These are phyloP conservation scores for Pythium pectinolyticum DNA, from an alignment of 352 stramenopile genomes.

Conservation along the genomic window DNA sequence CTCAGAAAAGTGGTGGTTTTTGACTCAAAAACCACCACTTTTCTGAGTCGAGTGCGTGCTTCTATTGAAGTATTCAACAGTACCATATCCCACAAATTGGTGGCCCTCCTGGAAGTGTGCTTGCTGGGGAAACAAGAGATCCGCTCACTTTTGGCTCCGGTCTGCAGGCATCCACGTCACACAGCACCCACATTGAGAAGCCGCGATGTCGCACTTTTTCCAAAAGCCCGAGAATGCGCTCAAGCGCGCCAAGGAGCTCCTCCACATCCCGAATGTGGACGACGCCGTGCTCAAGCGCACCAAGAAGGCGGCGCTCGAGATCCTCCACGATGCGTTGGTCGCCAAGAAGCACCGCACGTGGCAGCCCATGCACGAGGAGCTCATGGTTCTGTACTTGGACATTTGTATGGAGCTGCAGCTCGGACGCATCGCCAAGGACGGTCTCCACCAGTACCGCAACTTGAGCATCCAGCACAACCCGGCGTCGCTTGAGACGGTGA, in stretches of 20 bases:
- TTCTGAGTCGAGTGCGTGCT: no score
- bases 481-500: conserved; percentile 94
- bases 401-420: conserved; percentile 96
- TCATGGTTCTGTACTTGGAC: conserved; percentile 97
- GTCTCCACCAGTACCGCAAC: conserved; percentile 98
- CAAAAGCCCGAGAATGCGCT: conserved; percentile 92
- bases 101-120: no score
- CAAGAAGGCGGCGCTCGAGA: conserved; percentile 82
- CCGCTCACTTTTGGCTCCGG: no score
- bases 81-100: no score
- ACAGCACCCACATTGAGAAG: no score
- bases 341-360: conserved; percentile 96
- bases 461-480: conserved; percentile 93
- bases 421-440: conserved; percentile 95
- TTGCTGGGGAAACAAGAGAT: no score
- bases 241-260: conserved; percentile 88
- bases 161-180: no score
- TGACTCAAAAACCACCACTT: no score
- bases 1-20: no score
- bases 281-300: conserved; percentile 68
- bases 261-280: conserved; percentile 76
- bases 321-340: conserved; percentile 93
- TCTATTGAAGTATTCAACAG: no score
- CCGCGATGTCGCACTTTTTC: conserved; percentile 80
- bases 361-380: conserved; percentile 96